Conservation (phyloP, 192 early-diverging fungal genomes). For the Funneliformis geosporum region DNA sequence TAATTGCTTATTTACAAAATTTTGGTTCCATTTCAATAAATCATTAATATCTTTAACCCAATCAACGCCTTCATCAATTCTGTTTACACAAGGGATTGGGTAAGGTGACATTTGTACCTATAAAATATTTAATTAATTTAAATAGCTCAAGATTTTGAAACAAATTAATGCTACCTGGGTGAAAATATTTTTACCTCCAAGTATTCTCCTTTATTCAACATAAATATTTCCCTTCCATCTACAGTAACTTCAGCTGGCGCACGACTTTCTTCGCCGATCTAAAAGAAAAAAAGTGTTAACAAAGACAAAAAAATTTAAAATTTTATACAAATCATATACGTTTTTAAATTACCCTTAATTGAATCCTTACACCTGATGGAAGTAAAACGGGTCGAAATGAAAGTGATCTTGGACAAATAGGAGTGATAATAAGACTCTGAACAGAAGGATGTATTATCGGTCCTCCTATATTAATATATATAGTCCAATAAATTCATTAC, state of each 20-base stretch:
- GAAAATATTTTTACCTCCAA: constrained; percentile 46
- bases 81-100: constrained; percentile 76
- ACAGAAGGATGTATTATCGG: constrained; percentile 82
- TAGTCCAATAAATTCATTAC: not conserved
- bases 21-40: constrained; percentile 86
- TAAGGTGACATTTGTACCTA: constrained; percentile 67
- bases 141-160: constrained; percentile 20
- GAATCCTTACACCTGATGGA: constrained; percentile 65
- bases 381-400: constrained; percentile 83
- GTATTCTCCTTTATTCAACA: constrained; percentile 67
- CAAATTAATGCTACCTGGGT: not conserved
- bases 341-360: constrained; percentile 51
- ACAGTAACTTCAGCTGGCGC: constrained; percentile 71
- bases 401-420: constrained; percentile 82
- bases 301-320: not conserved
- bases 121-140: constrained; percentile 30
- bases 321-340: not conserved
- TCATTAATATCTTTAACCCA: constrained; percentile 87
- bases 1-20: constrained; percentile 51
- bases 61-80: constrained; percentile 61
- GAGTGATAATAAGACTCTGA: constrained; percentile 70
- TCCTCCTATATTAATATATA: constrained; percentile 51
- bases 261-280: constrained; percentile 61
- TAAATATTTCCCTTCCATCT: constrained; percentile 75
- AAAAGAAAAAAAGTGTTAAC: not conserved